A percentile compares a stretch with the other conserved stretches of the same genome.
Conservation (phyloP, 208 protist species). For the Strigomonas culicis region DNA sequence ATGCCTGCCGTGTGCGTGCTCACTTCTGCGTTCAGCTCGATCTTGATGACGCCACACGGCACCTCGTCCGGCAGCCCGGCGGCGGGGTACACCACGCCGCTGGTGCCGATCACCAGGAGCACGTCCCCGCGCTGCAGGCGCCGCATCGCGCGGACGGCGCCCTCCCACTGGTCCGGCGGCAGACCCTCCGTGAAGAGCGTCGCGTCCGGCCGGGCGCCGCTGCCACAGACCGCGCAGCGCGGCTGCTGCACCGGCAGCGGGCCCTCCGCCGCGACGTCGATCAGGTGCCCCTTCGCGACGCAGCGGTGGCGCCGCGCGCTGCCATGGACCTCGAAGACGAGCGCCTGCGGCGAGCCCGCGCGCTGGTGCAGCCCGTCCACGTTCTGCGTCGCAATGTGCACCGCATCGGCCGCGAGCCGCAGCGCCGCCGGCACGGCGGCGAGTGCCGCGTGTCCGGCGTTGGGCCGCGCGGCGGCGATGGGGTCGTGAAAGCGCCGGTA, state of each 20-base stretch:
- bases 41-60: constrained; percentile 16
- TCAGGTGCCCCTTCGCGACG: constrained; percentile 19
- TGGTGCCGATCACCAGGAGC: constrained; percentile 24
- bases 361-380: constrained; percentile 50
- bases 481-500: constrained; percentile 25
- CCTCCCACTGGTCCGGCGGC: constrained; percentile 12
- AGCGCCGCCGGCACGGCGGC: constrained; percentile 16
- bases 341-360: constrained; percentile 14
- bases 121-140: constrained; percentile 13
- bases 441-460: constrained; percentile 28
- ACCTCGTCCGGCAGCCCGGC: constrained; percentile 15
- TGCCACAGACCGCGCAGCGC: constrained; percentile 17
- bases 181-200: constrained; percentile 26
- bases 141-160: constrained; percentile 6
- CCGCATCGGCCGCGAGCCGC: not conserved
- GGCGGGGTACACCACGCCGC: constrained; percentile 23
- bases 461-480: constrained; percentile 27
- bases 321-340: constrained; percentile 40
- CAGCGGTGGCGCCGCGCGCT: constrained; percentile 30
- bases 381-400: constrained; percentile 50
- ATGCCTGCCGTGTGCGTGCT: constrained; percentile 16
- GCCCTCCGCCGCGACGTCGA: constrained; percentile 11
- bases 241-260: constrained; percentile 20
- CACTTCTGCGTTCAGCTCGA: constrained; percentile 21
- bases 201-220: constrained; percentile 21